Evolutionary conservation across 176 grass and related monocot species (phyloP).

Genomic region (Ensete ventricosum): DNA sequence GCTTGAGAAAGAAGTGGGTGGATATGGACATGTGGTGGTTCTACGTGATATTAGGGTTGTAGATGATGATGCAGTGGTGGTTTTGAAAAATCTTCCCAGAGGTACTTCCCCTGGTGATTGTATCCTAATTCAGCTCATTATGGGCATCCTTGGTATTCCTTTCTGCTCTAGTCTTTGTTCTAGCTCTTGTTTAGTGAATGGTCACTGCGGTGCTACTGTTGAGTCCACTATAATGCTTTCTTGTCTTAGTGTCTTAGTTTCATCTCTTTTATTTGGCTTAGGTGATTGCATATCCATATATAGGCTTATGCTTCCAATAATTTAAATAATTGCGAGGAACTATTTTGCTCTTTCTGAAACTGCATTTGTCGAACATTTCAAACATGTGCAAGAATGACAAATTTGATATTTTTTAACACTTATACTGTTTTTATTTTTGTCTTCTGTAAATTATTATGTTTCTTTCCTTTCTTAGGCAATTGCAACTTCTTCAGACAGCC

Average conservation of each 20-base stretch:
- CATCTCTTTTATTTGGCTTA: not conserved
- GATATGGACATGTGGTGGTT: slow-evolving; percentile 64
- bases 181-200: not conserved
- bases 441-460: not conserved
- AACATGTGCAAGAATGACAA: not conserved
- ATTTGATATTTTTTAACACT: not conserved
- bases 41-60: slow-evolving; percentile 68
- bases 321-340: not conserved
- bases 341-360: not conserved
- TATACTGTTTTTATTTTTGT: not conserved
- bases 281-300: too few species aligned
- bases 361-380: not conserved
- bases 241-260: not conserved
- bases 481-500: not conserved
- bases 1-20: slow-evolving; percentile 71
- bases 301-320: too few species aligned
- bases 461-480: not conserved
- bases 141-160: not conserved
- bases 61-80: slow-evolving; percentile 32
- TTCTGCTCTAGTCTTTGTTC: not conserved
- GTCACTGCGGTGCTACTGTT: not conserved
- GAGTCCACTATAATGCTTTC: not conserved
- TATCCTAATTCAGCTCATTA: slow-evolving; percentile 45
- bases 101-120: slow-evolving; percentile 65
- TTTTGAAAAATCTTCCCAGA: slow-evolving; percentile 50